Percentiles rank a stretch among this genome's conserved stretches.
These are phyloP conservation scores for Lanmaoa pseudosensibilis DNA, from an alignment of 768 basidiomycete species.

Conservation along the genomic window DNA sequence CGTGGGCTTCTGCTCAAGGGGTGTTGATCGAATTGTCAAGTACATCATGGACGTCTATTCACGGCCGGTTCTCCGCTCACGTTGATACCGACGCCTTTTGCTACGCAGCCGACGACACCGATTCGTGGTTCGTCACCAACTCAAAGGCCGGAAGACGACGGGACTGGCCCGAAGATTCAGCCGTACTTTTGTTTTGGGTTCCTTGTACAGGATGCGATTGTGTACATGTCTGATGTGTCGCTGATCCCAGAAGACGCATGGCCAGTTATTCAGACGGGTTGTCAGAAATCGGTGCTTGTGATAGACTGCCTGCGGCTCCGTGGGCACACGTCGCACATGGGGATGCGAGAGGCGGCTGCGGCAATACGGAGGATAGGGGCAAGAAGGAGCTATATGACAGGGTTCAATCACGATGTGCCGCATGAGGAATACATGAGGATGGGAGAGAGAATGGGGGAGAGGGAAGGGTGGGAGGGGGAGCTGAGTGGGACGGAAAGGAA, in stretches of 20 bases:
- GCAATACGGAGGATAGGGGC: conserved; percentile 59
- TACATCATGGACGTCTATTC: conserved; percentile 75
- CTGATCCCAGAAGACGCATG: conserved; percentile 75
- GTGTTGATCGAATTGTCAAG: conserved; percentile 34
- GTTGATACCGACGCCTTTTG: conserved; percentile 42
- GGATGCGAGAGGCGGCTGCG: conserved; percentile 60
- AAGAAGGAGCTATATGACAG: conserved; percentile 65
- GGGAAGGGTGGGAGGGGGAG: too few species aligned
- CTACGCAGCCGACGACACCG: conserved; percentile 39
- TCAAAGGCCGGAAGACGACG: conserved; percentile 7
- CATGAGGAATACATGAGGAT: conserved; percentile 79
- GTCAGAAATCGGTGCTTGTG: conserved; percentile 53
- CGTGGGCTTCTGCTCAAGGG: neutral
- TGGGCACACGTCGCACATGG: conserved; percentile 78
- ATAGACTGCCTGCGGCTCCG: conserved; percentile 73
- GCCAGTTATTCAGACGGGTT: conserved; percentile 41
- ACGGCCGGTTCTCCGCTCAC: conserved; percentile 38
- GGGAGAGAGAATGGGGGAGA: conserved; percentile 42
- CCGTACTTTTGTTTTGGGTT: conserved; percentile 73
- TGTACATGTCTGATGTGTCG: conserved; percentile 84
- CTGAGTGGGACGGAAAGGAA: conserved; percentile 37
- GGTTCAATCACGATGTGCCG: conserved; percentile 73
- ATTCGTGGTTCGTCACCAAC: conserved; percentile 31
- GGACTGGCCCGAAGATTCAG: conserved; percentile 30
- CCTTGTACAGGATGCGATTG: conserved; percentile 60